Percentiles rank a stretch among this genome's conserved stretches.
Conservation (phyloP, 2,329 filamentous ascomycete species). For the Talaromyces sp. region DNA sequence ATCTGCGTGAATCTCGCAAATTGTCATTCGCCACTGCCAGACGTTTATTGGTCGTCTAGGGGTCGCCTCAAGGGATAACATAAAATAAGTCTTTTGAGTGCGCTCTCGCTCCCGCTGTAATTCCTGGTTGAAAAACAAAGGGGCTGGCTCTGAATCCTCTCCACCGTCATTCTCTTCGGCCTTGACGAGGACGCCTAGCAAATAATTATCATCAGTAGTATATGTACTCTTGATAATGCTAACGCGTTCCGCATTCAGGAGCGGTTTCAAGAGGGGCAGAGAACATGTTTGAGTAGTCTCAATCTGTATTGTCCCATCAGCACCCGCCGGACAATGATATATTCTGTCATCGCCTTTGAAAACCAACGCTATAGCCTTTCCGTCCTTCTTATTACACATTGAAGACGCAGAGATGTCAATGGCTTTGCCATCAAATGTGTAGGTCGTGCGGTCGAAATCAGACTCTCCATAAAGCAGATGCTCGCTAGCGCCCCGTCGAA, state of each 20-base stretch:
- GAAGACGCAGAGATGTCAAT: conserved; percentile 36
- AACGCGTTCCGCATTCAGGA: conserved; percentile 27
- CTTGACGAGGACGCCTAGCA: conserved; percentile 34
- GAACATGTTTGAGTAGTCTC: conserved; percentile 14
- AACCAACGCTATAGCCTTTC: conserved; percentile 27
- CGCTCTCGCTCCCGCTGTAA: conserved; percentile 19
- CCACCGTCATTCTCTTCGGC: conserved; percentile 24
- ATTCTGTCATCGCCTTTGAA: conserved; percentile 30
- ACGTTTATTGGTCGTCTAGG: background rate
- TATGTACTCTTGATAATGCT: conserved; percentile 30
- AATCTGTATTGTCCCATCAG: conserved; percentile 20
- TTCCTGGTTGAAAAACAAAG: conserved; percentile 29
- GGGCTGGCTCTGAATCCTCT: conserved; percentile 22
- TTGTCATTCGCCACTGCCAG: background rate
- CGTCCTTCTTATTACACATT: conserved; percentile 21
- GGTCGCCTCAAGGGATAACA: conserved; percentile 23
- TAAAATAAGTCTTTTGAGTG: conserved; percentile 20
- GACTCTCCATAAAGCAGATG: conserved; percentile 37
- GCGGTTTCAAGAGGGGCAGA: conserved; percentile 18
- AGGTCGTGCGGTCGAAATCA: conserved; percentile 30
- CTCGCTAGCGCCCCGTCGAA: conserved; percentile 30
- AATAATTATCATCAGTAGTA: conserved; percentile 15
- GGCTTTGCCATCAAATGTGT: conserved; percentile 25
- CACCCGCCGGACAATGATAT: conserved; percentile 25
- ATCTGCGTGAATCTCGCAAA: conserved; percentile 3